phyloP scores from a whole-genome alignment of 495 filamentous ascomycete genomes.

The Penicillium canescens region DNA sequence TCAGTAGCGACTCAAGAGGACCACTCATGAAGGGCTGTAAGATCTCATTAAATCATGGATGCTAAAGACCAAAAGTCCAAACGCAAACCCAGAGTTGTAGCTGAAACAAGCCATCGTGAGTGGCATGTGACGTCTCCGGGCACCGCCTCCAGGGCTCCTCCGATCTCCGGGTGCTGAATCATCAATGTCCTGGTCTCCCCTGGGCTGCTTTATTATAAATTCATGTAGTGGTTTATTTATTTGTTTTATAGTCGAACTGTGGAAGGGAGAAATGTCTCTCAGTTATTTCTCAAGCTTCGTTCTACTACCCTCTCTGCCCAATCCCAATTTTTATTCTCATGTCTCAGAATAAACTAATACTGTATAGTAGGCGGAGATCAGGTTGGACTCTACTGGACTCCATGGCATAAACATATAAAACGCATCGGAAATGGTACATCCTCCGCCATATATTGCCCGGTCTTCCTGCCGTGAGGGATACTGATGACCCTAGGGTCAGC shows the following conservation, averaged over 20 bases:
- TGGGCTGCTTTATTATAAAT: too few species aligned
- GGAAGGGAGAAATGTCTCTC: too few species aligned
- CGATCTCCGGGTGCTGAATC: constrained; percentile 18
- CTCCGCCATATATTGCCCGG: neutral
- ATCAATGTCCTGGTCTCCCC: neutral
- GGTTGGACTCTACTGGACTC: neutral
- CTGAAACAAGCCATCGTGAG: constrained; percentile 2
- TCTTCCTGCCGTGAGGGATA: neutral
- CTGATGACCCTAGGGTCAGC: neutral
- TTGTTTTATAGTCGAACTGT: too few species aligned
- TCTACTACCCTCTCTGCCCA: neutral
- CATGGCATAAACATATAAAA: neutral
- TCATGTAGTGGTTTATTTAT: too few species aligned
- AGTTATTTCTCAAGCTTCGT: neutral
- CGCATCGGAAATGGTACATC: neutral
- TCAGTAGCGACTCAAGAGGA: constrained; percentile 71
- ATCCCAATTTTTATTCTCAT: neutral
- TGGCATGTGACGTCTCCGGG: constrained; percentile 26
- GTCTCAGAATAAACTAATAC: neutral
- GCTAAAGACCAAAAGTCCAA: constrained; percentile 1
- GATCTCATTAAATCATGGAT: constrained; percentile 16
- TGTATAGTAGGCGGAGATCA: neutral
- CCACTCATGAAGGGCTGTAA: constrained; percentile 60
- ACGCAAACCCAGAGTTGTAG: constrained; percentile 1
- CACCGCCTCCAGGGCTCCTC: constrained; percentile 3